Conservation (phyloP, 176 grass and related monocot genomes). For the Paspalum notatum region DNA sequence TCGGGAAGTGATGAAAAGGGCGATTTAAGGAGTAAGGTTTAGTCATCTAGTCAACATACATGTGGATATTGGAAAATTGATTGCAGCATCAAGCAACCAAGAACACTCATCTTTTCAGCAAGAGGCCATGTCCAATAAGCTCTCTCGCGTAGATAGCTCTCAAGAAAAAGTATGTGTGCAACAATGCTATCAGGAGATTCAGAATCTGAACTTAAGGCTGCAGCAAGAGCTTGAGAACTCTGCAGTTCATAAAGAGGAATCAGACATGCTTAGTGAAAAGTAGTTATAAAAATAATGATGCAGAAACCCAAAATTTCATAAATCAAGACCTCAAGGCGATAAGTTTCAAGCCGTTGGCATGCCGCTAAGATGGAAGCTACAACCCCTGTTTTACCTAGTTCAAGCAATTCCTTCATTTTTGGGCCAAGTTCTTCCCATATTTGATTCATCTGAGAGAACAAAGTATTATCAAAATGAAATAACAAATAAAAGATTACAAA, state of each 20-base stretch:
- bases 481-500: background rate
- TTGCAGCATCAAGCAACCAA: slow-evolving; percentile 95
- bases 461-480: slow-evolving; percentile 17
- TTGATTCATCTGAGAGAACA: slow-evolving; percentile 68
- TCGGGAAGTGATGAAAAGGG: no score
- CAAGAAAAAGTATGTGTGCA: slow-evolving; percentile 78
- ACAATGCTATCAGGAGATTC: slow-evolving; percentile 62
- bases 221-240: slow-evolving; percentile 75
- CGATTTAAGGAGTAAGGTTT: no score
- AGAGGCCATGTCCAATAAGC: slow-evolving; percentile 76
- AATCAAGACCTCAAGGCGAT: slow-evolving; percentile 67
- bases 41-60: slow-evolving; percentile 66
- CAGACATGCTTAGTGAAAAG: slow-evolving; percentile 20
- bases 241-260: slow-evolving; percentile 48
- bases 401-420: slow-evolving; percentile 80
- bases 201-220: slow-evolving; percentile 56
- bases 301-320: slow-evolving; percentile 27
- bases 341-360: slow-evolving; percentile 70
- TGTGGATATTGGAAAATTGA: slow-evolving; percentile 79
- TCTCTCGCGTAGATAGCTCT: slow-evolving; percentile 60
- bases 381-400: slow-evolving; percentile 80
- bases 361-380: slow-evolving; percentile 85
- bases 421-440: slow-evolving; percentile 90
- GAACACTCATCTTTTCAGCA: slow-evolving; percentile 74
- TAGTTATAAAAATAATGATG: slow-evolving; percentile 26